Percentiles rank a stretch among this genome's conserved stretches.
Conservation (phyloP, 2,329 filamentous ascomycete genomes). For the Sphaerulina populicola region DNA sequence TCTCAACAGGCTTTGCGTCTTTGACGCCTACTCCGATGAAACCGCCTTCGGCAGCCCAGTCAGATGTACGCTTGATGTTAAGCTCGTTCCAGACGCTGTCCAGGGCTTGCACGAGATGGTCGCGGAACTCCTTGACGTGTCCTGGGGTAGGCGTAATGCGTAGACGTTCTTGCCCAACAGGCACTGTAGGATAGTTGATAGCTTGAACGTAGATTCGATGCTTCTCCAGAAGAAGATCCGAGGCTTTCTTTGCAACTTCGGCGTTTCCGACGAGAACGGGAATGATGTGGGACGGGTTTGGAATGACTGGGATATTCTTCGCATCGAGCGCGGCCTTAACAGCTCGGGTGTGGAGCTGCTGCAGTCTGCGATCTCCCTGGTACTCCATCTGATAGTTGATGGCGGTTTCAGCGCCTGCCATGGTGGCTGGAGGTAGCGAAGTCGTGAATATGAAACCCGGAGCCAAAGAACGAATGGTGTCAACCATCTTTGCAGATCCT, state of each 20-base stretch:
- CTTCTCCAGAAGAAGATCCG: constrained; percentile 80
- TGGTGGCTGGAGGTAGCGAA: constrained; percentile 86
- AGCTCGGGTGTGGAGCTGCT: constrained; percentile 91
- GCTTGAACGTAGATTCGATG: constrained; percentile 95
- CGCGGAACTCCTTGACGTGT: constrained; percentile 74
- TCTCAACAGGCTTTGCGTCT: constrained; percentile 49
- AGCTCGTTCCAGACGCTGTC: constrained; percentile 84
- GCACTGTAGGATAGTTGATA: constrained; percentile 98
- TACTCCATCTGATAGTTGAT: constrained; percentile 90
- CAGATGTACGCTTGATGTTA: constrained; percentile 81
- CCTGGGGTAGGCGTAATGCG: constrained; percentile 94
- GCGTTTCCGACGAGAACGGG: constrained; percentile 91
- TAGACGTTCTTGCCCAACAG: constrained; percentile 92
- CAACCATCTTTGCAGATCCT: constrained; percentile 74
- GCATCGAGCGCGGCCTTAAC: constrained; percentile 76
- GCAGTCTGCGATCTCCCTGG: constrained; percentile 76
- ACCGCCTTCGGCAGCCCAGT: constrained; percentile 84
- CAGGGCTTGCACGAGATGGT: constrained; percentile 74
- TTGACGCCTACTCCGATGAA: constrained; percentile 88
- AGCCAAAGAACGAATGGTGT: constrained; percentile 86
- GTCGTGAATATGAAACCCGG: constrained; percentile 99
- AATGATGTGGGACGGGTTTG: constrained; percentile 94
- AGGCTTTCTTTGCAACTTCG: constrained; percentile 82
- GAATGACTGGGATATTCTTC: constrained; percentile 88
- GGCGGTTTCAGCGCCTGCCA: constrained; percentile 84